These are phyloP conservation scores for Saccharomycopsis babjevae DNA, from an alignment of 805 yeast species.

Conservation along the genomic window DNA sequence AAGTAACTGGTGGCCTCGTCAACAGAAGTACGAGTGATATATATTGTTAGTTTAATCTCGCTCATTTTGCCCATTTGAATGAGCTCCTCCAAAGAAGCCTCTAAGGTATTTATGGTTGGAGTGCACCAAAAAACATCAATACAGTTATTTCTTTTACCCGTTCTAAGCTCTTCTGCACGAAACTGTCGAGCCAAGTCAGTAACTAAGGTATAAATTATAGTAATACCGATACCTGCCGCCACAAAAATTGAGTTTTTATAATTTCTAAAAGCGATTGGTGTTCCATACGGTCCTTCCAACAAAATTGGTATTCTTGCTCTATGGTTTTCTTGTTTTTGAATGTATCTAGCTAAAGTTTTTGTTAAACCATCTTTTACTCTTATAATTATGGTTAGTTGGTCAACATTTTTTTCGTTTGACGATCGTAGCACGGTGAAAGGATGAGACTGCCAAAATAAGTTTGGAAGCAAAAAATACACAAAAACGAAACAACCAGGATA, in stretches of 20 bases:
- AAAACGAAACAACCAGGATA: slow-evolving; percentile 37
- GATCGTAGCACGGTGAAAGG: slow-evolving; percentile 44
- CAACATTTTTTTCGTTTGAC: slow-evolving; percentile 23
- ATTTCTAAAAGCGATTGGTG: slow-evolving; percentile 34
- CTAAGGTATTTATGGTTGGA: slow-evolving; percentile 12
- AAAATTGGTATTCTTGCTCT: slow-evolving; percentile 26
- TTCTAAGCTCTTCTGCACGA: slow-evolving; percentile 7
- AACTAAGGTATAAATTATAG: slow-evolving; percentile 46
- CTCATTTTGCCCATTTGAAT: neutral
- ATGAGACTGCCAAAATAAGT: slow-evolving; percentile 45
- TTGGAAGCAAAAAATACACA: slow-evolving; percentile 36
- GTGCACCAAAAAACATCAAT: slow-evolving; percentile 14
- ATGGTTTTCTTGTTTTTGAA: slow-evolving; percentile 23
- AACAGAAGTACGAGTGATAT: slow-evolving; percentile 7
- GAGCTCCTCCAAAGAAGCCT: slow-evolving; percentile 12
- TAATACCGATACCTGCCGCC: slow-evolving; percentile 71
- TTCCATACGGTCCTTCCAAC: slow-evolving; percentile 68
- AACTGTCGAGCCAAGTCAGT: slow-evolving; percentile 24
- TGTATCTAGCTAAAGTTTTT: slow-evolving; percentile 25
- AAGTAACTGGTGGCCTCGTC: neutral
- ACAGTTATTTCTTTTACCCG: neutral
- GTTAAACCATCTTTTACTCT: slow-evolving; percentile 43
- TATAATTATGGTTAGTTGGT: slow-evolving; percentile 31
- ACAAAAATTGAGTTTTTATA: slow-evolving; percentile 48
- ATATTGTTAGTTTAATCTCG: slow-evolving; percentile 6